A percentile compares a stretch with the other conserved stretches of the same genome.
Evolutionary conservation across 768 basidiomycete genomes (phyloP).

Genomic region (Boletus eberwhitei): DNA sequence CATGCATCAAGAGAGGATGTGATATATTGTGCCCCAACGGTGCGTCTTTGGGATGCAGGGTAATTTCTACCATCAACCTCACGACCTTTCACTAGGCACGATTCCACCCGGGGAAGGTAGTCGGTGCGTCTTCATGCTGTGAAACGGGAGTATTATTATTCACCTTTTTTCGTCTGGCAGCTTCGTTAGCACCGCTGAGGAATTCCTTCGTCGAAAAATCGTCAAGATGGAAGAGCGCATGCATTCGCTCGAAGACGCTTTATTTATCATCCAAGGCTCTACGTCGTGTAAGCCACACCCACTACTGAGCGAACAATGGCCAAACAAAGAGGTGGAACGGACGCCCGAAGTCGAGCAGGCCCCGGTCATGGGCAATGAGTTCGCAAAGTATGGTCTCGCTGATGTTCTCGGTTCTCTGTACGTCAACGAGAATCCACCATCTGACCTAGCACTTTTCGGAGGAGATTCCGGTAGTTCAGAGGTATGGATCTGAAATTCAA

Average conservation of each 20-base stretch:
- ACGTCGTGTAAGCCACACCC: slow-evolving; percentile 42
- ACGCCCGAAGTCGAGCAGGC: slow-evolving; percentile 18
- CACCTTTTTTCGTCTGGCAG: slow-evolving; percentile 20
- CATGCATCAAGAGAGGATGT: slow-evolving; percentile 53
- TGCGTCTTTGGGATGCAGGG: slow-evolving; percentile 17
- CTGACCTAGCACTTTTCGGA: slow-evolving; percentile 35
- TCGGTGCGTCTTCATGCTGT: slow-evolving; percentile 34
- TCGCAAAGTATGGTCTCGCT: slow-evolving; percentile 21
- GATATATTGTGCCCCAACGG: slow-evolving; percentile 48
- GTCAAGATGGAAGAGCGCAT: slow-evolving; percentile 47
- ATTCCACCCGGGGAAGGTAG: slow-evolving; percentile 56
- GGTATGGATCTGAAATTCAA: slow-evolving; percentile 31
- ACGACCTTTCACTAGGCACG: slow-evolving; percentile 33
- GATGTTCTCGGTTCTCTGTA: slow-evolving; percentile 45
- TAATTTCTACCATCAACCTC: not conserved
- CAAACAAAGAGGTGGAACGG: slow-evolving; percentile 28
- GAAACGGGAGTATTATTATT: not conserved
- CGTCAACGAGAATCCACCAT: slow-evolving; percentile 34
- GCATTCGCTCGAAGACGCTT: slow-evolving; percentile 52
- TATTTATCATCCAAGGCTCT: slow-evolving; percentile 44
- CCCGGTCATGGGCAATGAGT: slow-evolving; percentile 3
- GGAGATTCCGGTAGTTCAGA: slow-evolving; percentile 49
- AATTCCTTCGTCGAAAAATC: slow-evolving; percentile 49
- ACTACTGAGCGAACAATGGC: slow-evolving; percentile 29
- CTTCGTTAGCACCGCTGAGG: slow-evolving; percentile 51